Conservation (phyloP, 2,329 filamentous ascomycete genomes). For the Penicillium sp. region DNA sequence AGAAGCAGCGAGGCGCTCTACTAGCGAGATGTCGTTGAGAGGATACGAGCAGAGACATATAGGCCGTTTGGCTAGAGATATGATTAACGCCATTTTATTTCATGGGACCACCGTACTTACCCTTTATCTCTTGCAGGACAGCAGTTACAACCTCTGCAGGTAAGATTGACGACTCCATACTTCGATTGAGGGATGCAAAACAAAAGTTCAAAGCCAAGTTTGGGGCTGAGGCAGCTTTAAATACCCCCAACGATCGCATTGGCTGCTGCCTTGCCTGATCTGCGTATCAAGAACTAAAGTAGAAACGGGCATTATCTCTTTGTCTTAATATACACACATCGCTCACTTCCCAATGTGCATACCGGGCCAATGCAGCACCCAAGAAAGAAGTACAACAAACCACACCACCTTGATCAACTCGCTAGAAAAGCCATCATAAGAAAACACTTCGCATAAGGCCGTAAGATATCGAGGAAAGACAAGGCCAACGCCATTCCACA, state of each 20-base stretch:
- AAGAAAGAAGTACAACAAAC: conserved; percentile 6
- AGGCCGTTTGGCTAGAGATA: not conserved
- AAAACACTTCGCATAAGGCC: not conserved
- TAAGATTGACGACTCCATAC: not conserved
- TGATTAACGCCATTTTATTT: not conserved
- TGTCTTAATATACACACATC: conserved; percentile 9
- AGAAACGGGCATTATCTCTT: not conserved
- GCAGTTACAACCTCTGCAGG: not conserved
- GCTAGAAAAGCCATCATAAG: not conserved
- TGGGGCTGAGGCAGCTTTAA: not conserved
- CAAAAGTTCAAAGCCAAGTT: not conserved
- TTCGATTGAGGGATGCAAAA: not conserved
- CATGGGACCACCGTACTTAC: not conserved
- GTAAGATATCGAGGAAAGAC: conserved; percentile 3
- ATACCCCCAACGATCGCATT: not conserved
- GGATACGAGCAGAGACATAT: conserved; percentile 6
- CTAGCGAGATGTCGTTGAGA: not conserved
- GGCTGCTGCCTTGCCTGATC: conserved; percentile 2
- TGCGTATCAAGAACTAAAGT: not conserved
- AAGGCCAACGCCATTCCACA: conserved; percentile 14
- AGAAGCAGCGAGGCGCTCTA: conserved; percentile 22
- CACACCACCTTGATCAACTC: not conserved
- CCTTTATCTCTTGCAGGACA: not conserved
- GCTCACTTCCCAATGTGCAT: conserved; percentile 13
- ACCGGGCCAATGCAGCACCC: conserved; percentile 15